phyloP scores from a whole-genome alignment of 768 basidiomycete genomes.

The Saitozyma sp. region DNA sequence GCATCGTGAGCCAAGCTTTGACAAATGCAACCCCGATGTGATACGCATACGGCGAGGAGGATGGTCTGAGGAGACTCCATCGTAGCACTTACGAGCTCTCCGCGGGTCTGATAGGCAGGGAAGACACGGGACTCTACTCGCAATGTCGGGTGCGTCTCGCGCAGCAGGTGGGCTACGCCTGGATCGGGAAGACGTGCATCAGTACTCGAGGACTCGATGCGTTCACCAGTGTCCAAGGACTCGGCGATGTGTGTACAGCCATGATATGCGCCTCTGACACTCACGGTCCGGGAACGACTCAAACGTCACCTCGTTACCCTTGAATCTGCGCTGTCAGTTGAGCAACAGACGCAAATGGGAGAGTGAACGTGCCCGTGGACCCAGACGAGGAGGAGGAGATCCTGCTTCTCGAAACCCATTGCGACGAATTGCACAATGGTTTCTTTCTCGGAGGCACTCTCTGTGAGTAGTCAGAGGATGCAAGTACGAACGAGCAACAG shows the following conservation, averaged over 20 bases:
- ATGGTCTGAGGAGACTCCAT: too few species aligned
- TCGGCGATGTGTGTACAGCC: too few species aligned
- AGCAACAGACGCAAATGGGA: not conserved
- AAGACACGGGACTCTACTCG: constrained; percentile 75
- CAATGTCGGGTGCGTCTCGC: constrained; percentile 63
- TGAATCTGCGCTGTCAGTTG: constrained; percentile 42
- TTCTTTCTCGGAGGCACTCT: too few species aligned
- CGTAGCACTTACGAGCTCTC: constrained; percentile 67
- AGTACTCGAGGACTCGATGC: too few species aligned
- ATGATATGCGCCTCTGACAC: constrained; percentile 5
- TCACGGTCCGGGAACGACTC: constrained; percentile 68
- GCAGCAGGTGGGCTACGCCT: constrained; percentile 68
- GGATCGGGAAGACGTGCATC: too few species aligned
- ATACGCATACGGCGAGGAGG: too few species aligned
- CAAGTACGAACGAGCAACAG: too few species aligned
- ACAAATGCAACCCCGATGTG: too few species aligned
- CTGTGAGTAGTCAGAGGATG: too few species aligned
- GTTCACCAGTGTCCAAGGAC: too few species aligned
- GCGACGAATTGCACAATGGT: too few species aligned
- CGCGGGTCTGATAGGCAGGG: constrained; percentile 92
- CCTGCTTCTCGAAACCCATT: constrained; percentile 15
- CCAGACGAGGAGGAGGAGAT: constrained; percentile 51
- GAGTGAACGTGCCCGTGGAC: constrained; percentile 47
- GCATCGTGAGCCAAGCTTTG: not conserved
- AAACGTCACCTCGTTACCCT: constrained; percentile 54